A percentile compares a stretch with the other conserved stretches of the same genome.
Conservation (phyloP, 2,329 filamentous ascomycete species). For the Colletotrichum horii region DNA sequence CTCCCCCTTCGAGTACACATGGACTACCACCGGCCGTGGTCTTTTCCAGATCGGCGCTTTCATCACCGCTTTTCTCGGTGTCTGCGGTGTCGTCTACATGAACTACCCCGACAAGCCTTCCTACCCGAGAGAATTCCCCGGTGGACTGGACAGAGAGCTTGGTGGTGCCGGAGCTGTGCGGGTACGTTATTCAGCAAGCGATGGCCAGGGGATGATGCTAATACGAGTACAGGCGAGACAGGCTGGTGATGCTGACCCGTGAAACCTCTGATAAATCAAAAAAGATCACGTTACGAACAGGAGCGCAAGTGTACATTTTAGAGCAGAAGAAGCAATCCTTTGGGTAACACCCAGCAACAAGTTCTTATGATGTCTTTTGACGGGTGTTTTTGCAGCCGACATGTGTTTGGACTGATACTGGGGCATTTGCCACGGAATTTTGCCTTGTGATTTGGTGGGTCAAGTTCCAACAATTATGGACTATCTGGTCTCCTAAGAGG, state of each 20-base stretch:
- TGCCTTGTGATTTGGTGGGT: background rate
- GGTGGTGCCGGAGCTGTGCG: slow-evolving; percentile 71
- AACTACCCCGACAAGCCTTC: slow-evolving; percentile 76
- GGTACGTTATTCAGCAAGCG: slow-evolving; percentile 54
- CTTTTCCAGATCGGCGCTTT: slow-evolving; percentile 72
- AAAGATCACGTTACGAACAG: background rate
- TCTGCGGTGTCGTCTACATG: slow-evolving; percentile 71
- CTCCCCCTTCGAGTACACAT: slow-evolving; percentile 87
- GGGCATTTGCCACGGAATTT: background rate
- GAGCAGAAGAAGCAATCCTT: slow-evolving; percentile 19
- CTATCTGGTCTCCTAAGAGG: background rate
- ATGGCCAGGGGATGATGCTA: background rate
- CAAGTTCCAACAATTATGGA: background rate
- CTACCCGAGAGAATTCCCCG: slow-evolving; percentile 73
- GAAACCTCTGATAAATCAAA: slow-evolving; percentile 11
- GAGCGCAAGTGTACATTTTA: slow-evolving; percentile 20
- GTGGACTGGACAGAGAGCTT: slow-evolving; percentile 75
- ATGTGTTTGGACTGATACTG: background rate
- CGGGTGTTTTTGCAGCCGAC: background rate
- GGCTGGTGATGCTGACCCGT: slow-evolving; percentile 60
- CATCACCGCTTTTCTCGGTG: slow-evolving; percentile 63
- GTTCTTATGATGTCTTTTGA: slow-evolving; percentile 12
- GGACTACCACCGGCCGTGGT: slow-evolving; percentile 74
- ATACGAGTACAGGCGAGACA: slow-evolving; percentile 52
- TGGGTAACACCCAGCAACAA: slow-evolving; percentile 7